A percentile compares a stretch with the other conserved stretches of the same genome.
Evolutionary conservation across 257 asterid species (phyloP).

Genomic region (Echium plantagineum): DNA sequence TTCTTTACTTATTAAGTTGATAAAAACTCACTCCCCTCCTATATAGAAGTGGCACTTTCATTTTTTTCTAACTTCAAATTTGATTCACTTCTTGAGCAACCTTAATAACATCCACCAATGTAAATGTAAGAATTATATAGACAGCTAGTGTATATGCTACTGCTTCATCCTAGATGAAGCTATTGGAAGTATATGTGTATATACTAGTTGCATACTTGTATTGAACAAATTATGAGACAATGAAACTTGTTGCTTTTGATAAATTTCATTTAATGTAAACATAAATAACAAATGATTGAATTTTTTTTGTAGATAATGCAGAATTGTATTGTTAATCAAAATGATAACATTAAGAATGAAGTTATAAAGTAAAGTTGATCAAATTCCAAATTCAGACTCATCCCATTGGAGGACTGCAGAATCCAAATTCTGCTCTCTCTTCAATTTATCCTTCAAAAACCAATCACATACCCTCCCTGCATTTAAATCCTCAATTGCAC

Average conservation of each 20-base stretch:
- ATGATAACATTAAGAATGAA: neutral
- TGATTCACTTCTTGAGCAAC: too few species aligned
- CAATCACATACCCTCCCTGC: slow-evolving; percentile 79
- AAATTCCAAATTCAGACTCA: slow-evolving; percentile 40
- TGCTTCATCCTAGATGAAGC: slow-evolving; percentile 1
- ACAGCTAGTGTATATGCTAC: slow-evolving; percentile 10
- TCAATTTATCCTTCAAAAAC: slow-evolving; percentile 70
- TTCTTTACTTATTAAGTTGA: too few species aligned
- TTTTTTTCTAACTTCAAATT: too few species aligned
- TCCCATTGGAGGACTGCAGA: slow-evolving; percentile 79
- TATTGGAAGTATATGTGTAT: too few species aligned
- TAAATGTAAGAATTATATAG: slow-evolving; percentile 13
- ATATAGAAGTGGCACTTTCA: too few species aligned
- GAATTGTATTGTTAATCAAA: too few species aligned
- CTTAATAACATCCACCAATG: too few species aligned
- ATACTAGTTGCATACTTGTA: too few species aligned
- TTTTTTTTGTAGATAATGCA: neutral
- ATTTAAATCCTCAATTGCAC: slow-evolving; percentile 63
- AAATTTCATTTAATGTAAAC: neutral
- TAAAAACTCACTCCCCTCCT: too few species aligned
- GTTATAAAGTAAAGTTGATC: neutral
- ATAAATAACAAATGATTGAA: too few species aligned
- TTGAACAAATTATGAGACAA: neutral
- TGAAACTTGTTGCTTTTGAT: neutral
- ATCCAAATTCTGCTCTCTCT: slow-evolving; percentile 58